These are phyloP conservation scores for Rubus parviflorus DNA, from an alignment of 306 rosid genomes.

Conservation along the genomic window DNA sequence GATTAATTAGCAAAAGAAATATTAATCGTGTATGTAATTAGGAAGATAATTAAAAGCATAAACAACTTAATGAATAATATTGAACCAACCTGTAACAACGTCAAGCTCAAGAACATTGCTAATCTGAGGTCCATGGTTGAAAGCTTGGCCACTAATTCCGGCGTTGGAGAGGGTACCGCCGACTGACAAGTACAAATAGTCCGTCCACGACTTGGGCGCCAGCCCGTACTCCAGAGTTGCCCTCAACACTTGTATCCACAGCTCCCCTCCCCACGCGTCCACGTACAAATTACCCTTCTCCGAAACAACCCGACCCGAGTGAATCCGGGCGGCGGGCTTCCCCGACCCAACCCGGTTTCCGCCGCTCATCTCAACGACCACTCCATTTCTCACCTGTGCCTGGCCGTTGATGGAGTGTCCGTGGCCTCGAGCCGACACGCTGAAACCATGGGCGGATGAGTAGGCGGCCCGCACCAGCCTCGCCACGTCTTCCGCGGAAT, in stretches of 20 bases:
- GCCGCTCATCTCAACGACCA: slow-evolving; percentile 71
- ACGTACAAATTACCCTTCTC: slow-evolving; percentile 55
- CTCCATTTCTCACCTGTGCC: slow-evolving; percentile 58
- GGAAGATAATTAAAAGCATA: no score
- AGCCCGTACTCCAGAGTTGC: slow-evolving; percentile 57
- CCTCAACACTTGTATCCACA: slow-evolving; percentile 77
- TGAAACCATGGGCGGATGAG: slow-evolving; percentile 32
- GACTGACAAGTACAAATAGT: slow-evolving; percentile 82
- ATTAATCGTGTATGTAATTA: no score
- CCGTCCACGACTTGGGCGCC: slow-evolving; percentile 96
- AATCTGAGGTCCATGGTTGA: slow-evolving; percentile 93
- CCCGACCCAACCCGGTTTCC: neutral
- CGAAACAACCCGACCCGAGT: slow-evolving; percentile 37
- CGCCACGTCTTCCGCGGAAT: slow-evolving; percentile 56
- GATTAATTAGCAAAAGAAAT: neutral
- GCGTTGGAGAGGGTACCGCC: slow-evolving; percentile 97
- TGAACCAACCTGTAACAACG: slow-evolving; percentile 69
- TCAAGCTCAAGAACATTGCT: slow-evolving; percentile 72
- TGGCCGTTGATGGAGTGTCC: slow-evolving; percentile 99
- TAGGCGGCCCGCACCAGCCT: slow-evolving; percentile 49
- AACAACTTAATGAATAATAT: no score
- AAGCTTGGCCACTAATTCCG: slow-evolving; percentile 93
- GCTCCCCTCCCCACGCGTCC: slow-evolving; percentile 94
- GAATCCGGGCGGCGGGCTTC: neutral
- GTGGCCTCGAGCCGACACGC: slow-evolving; percentile 85